These are phyloP conservation scores for Xylaria palmicola DNA, from an alignment of 495 filamentous ascomycete species.

Conservation along the genomic window DNA sequence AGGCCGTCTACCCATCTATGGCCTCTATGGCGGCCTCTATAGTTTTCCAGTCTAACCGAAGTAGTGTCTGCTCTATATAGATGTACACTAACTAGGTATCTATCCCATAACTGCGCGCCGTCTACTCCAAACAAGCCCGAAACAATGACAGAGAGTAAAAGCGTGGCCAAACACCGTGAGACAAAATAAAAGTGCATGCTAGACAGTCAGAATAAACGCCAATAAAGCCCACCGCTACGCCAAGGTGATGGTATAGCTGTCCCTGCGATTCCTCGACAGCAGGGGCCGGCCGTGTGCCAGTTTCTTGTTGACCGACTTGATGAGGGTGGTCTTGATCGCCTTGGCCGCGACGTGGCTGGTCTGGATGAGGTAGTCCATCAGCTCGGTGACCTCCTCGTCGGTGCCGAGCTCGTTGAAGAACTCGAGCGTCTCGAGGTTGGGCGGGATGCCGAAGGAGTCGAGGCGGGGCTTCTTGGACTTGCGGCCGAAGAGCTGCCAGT, in stretches of 20 bases:
- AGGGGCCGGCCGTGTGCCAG: slow-evolving; percentile 7
- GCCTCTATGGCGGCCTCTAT: slow-evolving; percentile 1
- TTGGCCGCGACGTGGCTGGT: slow-evolving; percentile 24
- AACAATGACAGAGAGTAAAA: background rate
- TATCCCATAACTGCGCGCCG: slow-evolving; percentile 4
- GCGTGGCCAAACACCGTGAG: background rate
- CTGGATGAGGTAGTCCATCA: slow-evolving; percentile 29
- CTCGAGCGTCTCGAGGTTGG: slow-evolving; percentile 27
- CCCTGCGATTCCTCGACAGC: slow-evolving; percentile 12
- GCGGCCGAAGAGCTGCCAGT: slow-evolving; percentile 35
- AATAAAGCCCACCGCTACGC: background rate
- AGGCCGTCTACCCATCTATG: background rate
- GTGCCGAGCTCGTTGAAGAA: slow-evolving; percentile 29
- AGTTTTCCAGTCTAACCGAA: background rate
- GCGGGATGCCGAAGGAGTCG: slow-evolving; percentile 32
- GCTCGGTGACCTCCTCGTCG: slow-evolving; percentile 34
- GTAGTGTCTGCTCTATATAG: background rate
- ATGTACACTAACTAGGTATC: background rate
- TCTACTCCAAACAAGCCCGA: background rate
- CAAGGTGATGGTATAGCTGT: slow-evolving; percentile 13
- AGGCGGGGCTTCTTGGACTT: slow-evolving; percentile 27
- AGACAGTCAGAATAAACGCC: background rate
- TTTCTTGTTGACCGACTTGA: slow-evolving; percentile 10
- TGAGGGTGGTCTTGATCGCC: slow-evolving; percentile 8
- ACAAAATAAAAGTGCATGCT: background rate